These are phyloP conservation scores for Magnaporthiopsis rhizophila DNA, from an alignment of 2,329 filamentous ascomycete species.

Conservation along the genomic window DNA sequence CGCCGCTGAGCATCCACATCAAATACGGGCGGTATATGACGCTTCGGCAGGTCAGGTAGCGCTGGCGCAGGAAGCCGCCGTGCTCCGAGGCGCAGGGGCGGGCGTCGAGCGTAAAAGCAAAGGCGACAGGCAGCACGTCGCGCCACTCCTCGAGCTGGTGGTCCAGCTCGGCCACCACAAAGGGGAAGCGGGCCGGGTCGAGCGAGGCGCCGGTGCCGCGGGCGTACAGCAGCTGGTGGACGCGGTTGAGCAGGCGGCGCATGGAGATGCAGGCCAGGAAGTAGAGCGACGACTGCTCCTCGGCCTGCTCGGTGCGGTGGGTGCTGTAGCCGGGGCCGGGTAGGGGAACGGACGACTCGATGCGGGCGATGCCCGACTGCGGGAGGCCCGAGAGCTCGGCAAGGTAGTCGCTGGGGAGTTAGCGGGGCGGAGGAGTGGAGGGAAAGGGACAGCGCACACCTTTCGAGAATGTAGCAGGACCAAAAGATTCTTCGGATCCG, in stretches of 20 bases:
- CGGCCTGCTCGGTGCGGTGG: conserved; percentile 27
- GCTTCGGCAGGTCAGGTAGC: conserved; percentile 42
- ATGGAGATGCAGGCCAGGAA: conserved; percentile 47
- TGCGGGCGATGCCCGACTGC: conserved; percentile 40
- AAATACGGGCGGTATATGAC: conserved; percentile 45
- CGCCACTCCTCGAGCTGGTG: conserved; percentile 42
- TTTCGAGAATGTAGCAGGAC: conserved; percentile 47
- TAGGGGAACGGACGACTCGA: conserved; percentile 41
- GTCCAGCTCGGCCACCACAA: conserved; percentile 38
- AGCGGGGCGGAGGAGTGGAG: background rate
- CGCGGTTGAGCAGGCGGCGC: conserved; percentile 37
- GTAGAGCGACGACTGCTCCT: conserved; percentile 42
- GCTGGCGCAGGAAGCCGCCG: conserved; percentile 39
- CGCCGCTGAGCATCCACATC: conserved; percentile 40
- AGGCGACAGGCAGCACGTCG: conserved; percentile 33
- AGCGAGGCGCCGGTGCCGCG: conserved; percentile 34
- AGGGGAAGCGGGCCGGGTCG: conserved; percentile 36
- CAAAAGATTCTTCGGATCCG: conserved; percentile 44
- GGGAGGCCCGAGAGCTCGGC: conserved; percentile 43
- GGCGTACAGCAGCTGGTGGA: conserved; percentile 41
- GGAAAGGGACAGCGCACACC: conserved; percentile 19
- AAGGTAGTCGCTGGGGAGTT: conserved; percentile 35
- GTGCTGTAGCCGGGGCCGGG: conserved; percentile 32
- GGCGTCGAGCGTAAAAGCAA: conserved; percentile 30
- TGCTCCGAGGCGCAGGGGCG: conserved; percentile 27